phyloP scores from a whole-genome alignment of 1,139 yeast genomes.

The Geotrichum carabidarum region DNA sequence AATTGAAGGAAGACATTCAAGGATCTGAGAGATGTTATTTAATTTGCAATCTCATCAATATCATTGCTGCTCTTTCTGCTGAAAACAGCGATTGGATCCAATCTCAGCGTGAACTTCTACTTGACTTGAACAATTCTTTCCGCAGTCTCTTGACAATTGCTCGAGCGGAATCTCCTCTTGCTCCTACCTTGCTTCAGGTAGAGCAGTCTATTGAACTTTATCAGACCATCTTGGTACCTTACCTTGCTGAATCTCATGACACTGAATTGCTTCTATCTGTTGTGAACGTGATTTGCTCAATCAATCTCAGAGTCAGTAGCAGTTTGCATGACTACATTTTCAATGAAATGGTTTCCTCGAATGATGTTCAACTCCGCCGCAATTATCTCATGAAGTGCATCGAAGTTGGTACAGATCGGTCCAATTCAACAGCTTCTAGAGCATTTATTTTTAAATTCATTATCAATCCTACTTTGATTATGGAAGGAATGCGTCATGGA shows the following conservation, averaged over 20 bases:
- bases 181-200: constrained; percentile 66
- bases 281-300: constrained; percentile 45
- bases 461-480: constrained; percentile 60
- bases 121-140: constrained; percentile 45
- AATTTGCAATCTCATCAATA: constrained; percentile 63
- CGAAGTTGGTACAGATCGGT: constrained; percentile 36
- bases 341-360: constrained; percentile 50
- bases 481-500: constrained; percentile 53
- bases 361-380: constrained; percentile 46
- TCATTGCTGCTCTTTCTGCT: constrained; percentile 50
- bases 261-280: constrained; percentile 45
- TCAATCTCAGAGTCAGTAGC: constrained; percentile 45
- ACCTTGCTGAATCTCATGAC: constrained; percentile 41
- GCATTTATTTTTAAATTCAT: constrained; percentile 59
- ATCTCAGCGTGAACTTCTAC: constrained; percentile 47
- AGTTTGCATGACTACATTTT: constrained; percentile 56
- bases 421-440: constrained; percentile 46
- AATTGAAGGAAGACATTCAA: constrained; percentile 5
- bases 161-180: constrained; percentile 46
- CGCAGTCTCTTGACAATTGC: constrained; percentile 44
- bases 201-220: constrained; percentile 62
- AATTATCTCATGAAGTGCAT: constrained; percentile 51
- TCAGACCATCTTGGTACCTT: constrained; percentile 52
- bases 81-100: constrained; percentile 61
- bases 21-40: constrained; percentile 36